Percentiles rank a stretch among this genome's conserved stretches.
phyloP scores from a whole-genome alignment of 1,139 yeast species.

The Yarrowia galli region DNA sequence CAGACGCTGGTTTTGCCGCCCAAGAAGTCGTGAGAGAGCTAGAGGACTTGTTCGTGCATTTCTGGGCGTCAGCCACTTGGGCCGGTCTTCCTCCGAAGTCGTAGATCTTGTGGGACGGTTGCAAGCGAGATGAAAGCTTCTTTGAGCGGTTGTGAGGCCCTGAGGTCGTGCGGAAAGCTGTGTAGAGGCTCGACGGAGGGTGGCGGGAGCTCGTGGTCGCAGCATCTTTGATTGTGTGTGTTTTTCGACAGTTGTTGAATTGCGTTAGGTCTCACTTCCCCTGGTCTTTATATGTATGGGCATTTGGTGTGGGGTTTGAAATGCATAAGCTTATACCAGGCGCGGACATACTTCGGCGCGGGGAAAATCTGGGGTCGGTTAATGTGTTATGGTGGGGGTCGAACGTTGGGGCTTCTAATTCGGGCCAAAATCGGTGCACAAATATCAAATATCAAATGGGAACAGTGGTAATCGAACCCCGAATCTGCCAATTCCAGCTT shows the following conservation, averaged over 20 bases:
- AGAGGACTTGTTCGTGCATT: background rate
- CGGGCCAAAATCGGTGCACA: constrained; percentile 22
- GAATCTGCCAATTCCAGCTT: no score
- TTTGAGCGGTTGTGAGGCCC: constrained; percentile 11
- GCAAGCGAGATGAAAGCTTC: constrained; percentile 31
- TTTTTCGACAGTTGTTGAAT: background rate
- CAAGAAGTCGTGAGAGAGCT: background rate
- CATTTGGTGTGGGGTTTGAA: constrained; percentile 28
- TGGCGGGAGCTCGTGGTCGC: constrained; percentile 18
- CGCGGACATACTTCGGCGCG: constrained; percentile 38
- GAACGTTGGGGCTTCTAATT: constrained; percentile 21
- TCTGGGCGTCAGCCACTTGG: constrained; percentile 22
- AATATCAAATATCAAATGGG: background rate
- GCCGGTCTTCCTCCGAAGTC: constrained; percentile 23
- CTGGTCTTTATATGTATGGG: constrained; percentile 25
- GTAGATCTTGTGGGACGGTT: constrained; percentile 16
- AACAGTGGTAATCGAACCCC: background rate
- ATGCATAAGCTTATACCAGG: constrained; percentile 25
- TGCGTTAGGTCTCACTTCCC: constrained; percentile 18
- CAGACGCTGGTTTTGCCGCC: background rate
- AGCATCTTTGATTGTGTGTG: constrained; percentile 9
- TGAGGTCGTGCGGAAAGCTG: constrained; percentile 13
- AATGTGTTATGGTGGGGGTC: constrained; percentile 9
- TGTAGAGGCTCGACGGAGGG: constrained; percentile 26
- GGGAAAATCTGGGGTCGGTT: constrained; percentile 25